Conservation (phyloP, 1,284 basidiomycete species). For the Ceratobasidium sp. region DNA sequence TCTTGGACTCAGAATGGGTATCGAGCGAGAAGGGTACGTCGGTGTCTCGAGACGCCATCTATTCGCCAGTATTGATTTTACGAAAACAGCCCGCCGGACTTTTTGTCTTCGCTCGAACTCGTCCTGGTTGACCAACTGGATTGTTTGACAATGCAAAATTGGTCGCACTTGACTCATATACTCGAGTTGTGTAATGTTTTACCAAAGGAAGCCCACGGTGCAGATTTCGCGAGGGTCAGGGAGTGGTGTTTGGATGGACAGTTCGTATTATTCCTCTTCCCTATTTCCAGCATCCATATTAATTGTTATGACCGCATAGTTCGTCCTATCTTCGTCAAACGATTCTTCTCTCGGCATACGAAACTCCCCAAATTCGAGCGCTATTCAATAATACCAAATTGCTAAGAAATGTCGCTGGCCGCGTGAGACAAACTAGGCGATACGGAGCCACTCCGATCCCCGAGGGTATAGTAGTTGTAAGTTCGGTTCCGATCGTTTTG, state of each 20-base stretch:
- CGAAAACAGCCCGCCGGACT: conserved; percentile 74
- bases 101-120: conserved; percentile 92
- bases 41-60: conserved; percentile 16
- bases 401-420: conserved; percentile 87
- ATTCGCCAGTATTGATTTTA: conserved; percentile 42
- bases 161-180: conserved; percentile 74
- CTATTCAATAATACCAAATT: conserved; percentile 67
- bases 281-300: conserved; percentile 1
- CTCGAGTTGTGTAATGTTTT: conserved; percentile 65
- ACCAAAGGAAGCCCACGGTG: conserved; percentile 90
- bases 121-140: conserved; percentile 94
- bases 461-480: conserved; percentile 78
- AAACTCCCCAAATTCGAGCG: conserved; percentile 86
- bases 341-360: conserved; percentile 86
- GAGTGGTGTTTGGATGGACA: conserved; percentile 96
- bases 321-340: conserved; percentile 87
- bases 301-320: conserved; percentile 55
- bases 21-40: conserved; percentile 90
- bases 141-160: conserved; percentile 97
- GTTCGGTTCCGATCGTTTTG: conserved; percentile 41
- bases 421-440: conserved; percentile 70
- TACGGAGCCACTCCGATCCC: conserved; percentile 78
- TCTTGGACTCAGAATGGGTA: conserved; percentile 86
- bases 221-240: conserved; percentile 96
- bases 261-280: conserved; percentile 57